A percentile compares a stretch with the other conserved stretches of the same genome.
Evolutionary conservation across 768 basidiomycete species (phyloP).

Genomic region (Hericium erinaceus): DNA sequence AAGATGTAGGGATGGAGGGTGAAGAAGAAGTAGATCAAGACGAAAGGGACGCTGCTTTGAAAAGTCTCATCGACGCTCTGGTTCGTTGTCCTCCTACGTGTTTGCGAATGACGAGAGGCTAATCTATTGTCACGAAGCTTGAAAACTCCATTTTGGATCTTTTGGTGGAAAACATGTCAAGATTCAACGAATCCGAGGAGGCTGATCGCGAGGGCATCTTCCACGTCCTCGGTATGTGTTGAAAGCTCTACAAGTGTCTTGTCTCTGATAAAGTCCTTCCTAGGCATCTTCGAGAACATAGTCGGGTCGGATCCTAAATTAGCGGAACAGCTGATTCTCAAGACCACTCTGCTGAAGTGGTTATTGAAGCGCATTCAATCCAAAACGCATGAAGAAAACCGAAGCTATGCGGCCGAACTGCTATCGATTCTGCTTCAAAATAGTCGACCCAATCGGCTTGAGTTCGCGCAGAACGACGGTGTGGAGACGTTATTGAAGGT

Average conservation of each 20-base stretch:
- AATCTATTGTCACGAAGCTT: conserved; percentile 38
- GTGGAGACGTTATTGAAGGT: conserved; percentile 69
- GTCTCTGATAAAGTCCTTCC: not conserved
- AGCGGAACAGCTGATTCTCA: conserved; percentile 57
- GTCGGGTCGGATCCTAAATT: conserved; percentile 77
- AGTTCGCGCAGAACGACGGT: conserved; percentile 65
- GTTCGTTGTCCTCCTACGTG: conserved; percentile 35
- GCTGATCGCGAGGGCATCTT: conserved; percentile 88
- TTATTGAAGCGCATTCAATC: conserved; percentile 65
- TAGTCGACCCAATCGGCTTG: conserved; percentile 56
- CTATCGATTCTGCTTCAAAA: conserved; percentile 86
- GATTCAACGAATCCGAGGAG: conserved; percentile 88
- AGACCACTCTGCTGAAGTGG: conserved; percentile 74
- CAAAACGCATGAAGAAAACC: conserved; percentile 79
- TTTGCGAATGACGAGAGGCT: not conserved
- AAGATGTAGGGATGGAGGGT: conserved; percentile 79
- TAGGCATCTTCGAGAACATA: conserved; percentile 90
- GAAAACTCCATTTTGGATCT: conserved; percentile 81
- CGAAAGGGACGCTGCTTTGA: conserved; percentile 59
- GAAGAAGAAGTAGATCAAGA: conserved; percentile 51
- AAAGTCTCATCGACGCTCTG: conserved; percentile 64
- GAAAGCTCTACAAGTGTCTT: not conserved
- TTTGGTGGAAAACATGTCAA: conserved; percentile 78
- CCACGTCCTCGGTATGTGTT: conserved; percentile 67
- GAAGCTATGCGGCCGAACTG: conserved; percentile 87